Base-by-base conservation (phyloP, 108 stramenopile genomes). In the Skeletonema marinoi region DNA sequence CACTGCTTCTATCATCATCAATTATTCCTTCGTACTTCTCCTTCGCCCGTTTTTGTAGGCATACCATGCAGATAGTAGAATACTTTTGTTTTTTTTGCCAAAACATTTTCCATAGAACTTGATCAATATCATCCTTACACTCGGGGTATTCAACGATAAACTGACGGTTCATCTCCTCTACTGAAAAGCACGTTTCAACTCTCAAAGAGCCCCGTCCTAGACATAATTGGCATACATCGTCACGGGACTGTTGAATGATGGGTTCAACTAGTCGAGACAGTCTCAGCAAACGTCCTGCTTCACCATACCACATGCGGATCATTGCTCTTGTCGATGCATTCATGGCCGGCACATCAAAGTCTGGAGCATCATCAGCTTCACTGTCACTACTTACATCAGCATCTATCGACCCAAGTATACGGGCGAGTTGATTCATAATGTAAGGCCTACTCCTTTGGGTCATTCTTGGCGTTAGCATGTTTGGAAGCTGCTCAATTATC, bases 381-480 rank as follows among this genome's bases (percentile, higher is more conserved):
- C 82, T 84, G 38, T 93, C 94, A n/a, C 79, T 81, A 32, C 85
- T 87, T 33, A 92, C 77, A 68, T 90, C 89, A 17, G 68, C 80
- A 63, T 91, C 87, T 31, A 88, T 62, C 21, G 73, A 62, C 42
- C 90, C 90, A 14, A 96, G 67, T 33, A 94, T 89, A 6, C 88
- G 70, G 0, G 90, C 84, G 11, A 96, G 81, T 59, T 96, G 93
- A 46, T 92, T 93, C 30, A 91, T 87, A 33, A 96, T 67, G 72
- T 90, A 93, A 25, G 95, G 95, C 51, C 89, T 66, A n/a, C 78
- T 74, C 48, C 92, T 82, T 30, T 85, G 78, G 65, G 91, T 60
- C 32, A 88, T 92, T 63, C 93, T 82, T 4, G 95, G 95, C 32
- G 93, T 94, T 19, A 96, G 77, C 42, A 96, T 82, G 32, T 81